phyloP scores from a whole-genome alignment of 805 yeast species.

The Ogataea neopini region DNA sequence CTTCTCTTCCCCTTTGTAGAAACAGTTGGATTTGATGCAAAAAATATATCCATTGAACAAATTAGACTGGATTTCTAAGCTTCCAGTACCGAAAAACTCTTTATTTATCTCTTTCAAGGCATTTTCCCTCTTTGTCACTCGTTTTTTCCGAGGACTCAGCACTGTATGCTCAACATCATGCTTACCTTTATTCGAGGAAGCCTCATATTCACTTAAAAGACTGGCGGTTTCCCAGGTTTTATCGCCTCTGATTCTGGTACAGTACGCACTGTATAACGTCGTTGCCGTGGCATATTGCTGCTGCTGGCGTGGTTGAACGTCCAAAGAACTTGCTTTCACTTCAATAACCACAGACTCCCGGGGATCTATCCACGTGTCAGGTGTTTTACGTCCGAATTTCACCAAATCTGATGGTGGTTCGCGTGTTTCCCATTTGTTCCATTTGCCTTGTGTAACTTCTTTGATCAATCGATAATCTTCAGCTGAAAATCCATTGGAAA shows the following conservation, averaged over 20 bases:
- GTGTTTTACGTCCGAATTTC: slow-evolving; percentile 60
- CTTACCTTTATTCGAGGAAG: slow-evolving; percentile 23
- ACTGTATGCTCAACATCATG: slow-evolving; percentile 17
- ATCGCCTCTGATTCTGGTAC: slow-evolving; percentile 66
- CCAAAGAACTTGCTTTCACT: slow-evolving; percentile 77
- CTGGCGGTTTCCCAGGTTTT: slow-evolving; percentile 58
- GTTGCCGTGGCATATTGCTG: slow-evolving; percentile 60
- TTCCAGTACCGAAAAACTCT: slow-evolving; percentile 1
- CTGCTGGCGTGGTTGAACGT: slow-evolving; percentile 42
- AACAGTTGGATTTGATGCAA: slow-evolving; percentile 54
- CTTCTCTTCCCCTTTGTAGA: slow-evolving; percentile 27
- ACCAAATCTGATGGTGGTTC: slow-evolving; percentile 45
- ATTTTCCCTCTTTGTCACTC: slow-evolving; percentile 20
- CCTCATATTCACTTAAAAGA: slow-evolving; percentile 53
- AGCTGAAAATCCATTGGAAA: slow-evolving; percentile 80
- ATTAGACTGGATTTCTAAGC: slow-evolving; percentile 5
- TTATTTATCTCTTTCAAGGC: slow-evolving; percentile 17
- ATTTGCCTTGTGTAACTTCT: slow-evolving; percentile 55
- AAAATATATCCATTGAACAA: slow-evolving; percentile 51
- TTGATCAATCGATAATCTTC: slow-evolving; percentile 63
- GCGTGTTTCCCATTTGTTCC: slow-evolving; percentile 47
- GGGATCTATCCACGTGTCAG: slow-evolving; percentile 81
- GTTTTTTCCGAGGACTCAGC: slow-evolving; percentile 31
- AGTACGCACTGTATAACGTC: slow-evolving; percentile 77
- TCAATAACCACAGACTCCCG: slow-evolving; percentile 75